Evolutionary conservation across 164 flowering plant species (phyloP).

Genomic region (Cinnamomum micranthum): DNA sequence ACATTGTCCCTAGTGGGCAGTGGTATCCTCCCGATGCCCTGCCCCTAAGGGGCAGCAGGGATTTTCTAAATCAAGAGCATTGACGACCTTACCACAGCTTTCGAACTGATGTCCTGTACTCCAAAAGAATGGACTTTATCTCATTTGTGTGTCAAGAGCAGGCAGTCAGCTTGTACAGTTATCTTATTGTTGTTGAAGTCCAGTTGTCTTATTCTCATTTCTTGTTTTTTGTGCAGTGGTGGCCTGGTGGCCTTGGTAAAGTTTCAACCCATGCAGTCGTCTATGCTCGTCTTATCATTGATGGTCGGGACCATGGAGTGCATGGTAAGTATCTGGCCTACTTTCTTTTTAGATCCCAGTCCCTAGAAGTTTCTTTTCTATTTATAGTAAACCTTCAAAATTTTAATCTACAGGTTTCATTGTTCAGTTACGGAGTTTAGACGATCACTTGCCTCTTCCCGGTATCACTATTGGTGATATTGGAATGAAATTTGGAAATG

Average conservation of each 20-base stretch:
- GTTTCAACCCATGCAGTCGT: constrained; percentile 88
- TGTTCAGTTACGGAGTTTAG: constrained; percentile 88
- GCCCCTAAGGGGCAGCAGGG: too few relatives aligned
- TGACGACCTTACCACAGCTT: too few relatives aligned
- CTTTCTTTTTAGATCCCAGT: background rate
- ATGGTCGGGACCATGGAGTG: constrained; percentile 77
- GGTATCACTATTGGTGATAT: constrained; percentile 95
- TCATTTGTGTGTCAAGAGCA: too few relatives aligned
- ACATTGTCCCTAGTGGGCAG: too few relatives aligned
- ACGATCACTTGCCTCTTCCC: constrained; percentile 87
- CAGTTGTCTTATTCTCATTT: background rate
- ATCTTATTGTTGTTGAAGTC: background rate
- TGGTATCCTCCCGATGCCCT: too few relatives aligned
- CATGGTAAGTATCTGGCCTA: constrained; percentile 47
- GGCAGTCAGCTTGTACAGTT: too few relatives aligned
- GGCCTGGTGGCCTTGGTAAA: constrained; percentile 99
- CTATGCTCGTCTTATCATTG: constrained; percentile 76
- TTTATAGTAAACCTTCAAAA: background rate
- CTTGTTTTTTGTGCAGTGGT: constrained; percentile 58
- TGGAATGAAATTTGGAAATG: constrained; percentile 98
- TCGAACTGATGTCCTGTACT: too few relatives aligned
- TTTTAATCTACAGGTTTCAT: constrained; percentile 61
- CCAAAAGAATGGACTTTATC: too few relatives aligned
- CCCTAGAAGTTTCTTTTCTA: background rate
- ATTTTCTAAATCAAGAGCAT: too few relatives aligned